Conservation (phyloP, 164 flowering plant species). For the Nelumbo lutea region DNA sequence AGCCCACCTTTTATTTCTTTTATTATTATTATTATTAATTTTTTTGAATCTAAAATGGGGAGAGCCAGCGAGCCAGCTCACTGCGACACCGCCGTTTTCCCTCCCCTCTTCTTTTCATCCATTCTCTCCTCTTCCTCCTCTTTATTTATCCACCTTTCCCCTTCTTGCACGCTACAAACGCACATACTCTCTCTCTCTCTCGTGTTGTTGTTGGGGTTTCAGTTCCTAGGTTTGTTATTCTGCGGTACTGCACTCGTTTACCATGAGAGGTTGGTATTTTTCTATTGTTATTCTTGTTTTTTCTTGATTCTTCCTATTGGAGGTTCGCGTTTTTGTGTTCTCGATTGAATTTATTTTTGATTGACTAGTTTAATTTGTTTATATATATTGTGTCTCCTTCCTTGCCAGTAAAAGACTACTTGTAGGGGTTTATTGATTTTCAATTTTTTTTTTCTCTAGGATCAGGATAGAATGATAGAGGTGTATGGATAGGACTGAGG, state of each 20-base stretch:
- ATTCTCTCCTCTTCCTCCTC: not conserved
- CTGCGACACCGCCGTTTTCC: too few species aligned
- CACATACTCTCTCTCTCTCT: not conserved
- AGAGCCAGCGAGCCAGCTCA: too few species aligned
- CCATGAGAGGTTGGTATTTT: slow-evolving; percentile 3
- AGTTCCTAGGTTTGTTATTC: slow-evolving; percentile 2
- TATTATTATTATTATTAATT: too few species aligned
- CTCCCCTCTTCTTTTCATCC: too few species aligned
- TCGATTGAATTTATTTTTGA: not conserved
- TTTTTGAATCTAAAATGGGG: too few species aligned
- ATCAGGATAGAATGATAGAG: not conserved
- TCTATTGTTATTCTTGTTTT: not conserved
- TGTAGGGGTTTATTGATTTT: not conserved
- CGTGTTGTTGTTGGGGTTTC: not conserved
- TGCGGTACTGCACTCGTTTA: not conserved
- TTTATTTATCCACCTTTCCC: slow-evolving; percentile 6
- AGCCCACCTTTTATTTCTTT: too few species aligned
- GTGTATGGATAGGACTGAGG: not conserved
- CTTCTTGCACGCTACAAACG: not conserved
- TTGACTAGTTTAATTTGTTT: not conserved
- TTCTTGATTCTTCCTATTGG: not conserved
- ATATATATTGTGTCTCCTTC: not conserved
- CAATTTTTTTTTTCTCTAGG: not conserved
- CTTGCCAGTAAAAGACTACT: not conserved
- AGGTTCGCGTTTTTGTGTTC: not conserved